phyloP scores from a whole-genome alignment of 495 filamentous ascomycete genomes.

The Aspergillus steynii region DNA sequence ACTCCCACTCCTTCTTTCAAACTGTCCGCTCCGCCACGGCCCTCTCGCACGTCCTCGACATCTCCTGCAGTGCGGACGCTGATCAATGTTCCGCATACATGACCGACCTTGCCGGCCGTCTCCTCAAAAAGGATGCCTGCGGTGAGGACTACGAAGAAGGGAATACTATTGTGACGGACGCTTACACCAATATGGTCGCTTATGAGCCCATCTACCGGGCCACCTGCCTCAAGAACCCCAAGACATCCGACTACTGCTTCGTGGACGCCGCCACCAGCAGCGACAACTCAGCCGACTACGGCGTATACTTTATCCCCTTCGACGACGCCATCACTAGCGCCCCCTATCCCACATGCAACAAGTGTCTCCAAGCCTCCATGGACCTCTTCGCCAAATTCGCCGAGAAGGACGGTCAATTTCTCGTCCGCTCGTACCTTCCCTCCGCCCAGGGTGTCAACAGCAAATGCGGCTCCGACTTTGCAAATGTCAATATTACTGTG shows the following conservation, averaged over 20 bases:
- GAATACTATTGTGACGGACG: slow-evolving; percentile 70
- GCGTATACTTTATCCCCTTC: slow-evolving; percentile 82
- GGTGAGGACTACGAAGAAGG: slow-evolving; percentile 62
- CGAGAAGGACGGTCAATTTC: slow-evolving; percentile 54
- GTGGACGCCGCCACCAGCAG: slow-evolving; percentile 80
- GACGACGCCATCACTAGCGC: slow-evolving; percentile 66
- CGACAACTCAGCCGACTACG: slow-evolving; percentile 63
- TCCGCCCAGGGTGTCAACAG: slow-evolving; percentile 67
- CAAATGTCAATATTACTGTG: slow-evolving; percentile 56
- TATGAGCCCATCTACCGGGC: slow-evolving; percentile 79
- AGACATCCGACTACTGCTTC: slow-evolving; percentile 58
- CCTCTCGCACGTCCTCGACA: slow-evolving; percentile 70
- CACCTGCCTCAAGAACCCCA: slow-evolving; percentile 64
- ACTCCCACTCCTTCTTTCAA: slow-evolving; percentile 77
- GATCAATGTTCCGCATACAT: slow-evolving; percentile 60
- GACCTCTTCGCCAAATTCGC: slow-evolving; percentile 62
- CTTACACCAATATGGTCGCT: slow-evolving; percentile 69
- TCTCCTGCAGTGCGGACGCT: slow-evolving; percentile 65
- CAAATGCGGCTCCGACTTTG: slow-evolving; percentile 64
- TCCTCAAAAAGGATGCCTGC: slow-evolving; percentile 63
- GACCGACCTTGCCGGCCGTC: slow-evolving; percentile 54
- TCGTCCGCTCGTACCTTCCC: slow-evolving; percentile 58
- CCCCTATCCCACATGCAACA: slow-evolving; percentile 64
- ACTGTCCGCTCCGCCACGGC: slow-evolving; percentile 60
- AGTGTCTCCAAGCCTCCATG: slow-evolving; percentile 73